A percentile compares a stretch with the other conserved stretches of the same genome.
Evolutionary conservation across 192 early-diverging fungal species (phyloP).

Genomic region (Gamsiella multidivaricata): DNA sequence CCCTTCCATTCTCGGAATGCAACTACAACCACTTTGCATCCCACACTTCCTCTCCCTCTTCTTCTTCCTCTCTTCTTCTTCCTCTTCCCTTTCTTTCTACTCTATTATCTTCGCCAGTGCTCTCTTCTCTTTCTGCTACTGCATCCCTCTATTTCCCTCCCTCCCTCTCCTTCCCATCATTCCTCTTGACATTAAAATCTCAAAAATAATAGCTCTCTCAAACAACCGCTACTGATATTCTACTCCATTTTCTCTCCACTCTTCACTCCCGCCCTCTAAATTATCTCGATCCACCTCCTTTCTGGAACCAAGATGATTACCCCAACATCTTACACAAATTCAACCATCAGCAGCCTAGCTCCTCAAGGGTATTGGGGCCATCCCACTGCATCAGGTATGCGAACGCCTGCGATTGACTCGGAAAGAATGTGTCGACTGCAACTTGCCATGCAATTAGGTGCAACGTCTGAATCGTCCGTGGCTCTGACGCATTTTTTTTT

Average conservation of each 20-base stretch:
- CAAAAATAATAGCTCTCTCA: neutral
- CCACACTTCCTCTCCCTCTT: too few relatives aligned
- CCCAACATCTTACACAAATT: constrained; percentile 20
- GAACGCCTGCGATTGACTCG: neutral
- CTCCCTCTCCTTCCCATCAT: neutral
- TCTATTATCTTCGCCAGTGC: too few relatives aligned
- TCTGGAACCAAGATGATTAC: constrained; percentile 17
- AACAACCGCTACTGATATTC: neutral
- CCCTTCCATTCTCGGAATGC: too few relatives aligned
- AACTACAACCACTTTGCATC: too few relatives aligned
- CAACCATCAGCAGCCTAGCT: neutral
- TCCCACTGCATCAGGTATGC: constrained; percentile 45
- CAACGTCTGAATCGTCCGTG: neutral
- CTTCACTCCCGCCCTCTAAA: too few relatives aligned
- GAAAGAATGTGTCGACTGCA: neutral
- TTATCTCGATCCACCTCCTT: too few relatives aligned
- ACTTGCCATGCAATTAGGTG: too few relatives aligned
- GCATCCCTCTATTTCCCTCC: too few relatives aligned
- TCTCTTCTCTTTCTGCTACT: too few relatives aligned
- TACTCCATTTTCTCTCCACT: neutral
- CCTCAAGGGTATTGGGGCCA: constrained; percentile 33
- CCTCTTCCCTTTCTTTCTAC: too few relatives aligned
- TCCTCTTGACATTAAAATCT: neutral
- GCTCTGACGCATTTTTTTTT: constrained; percentile 2
- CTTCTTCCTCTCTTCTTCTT: too few relatives aligned